Conservation (phyloP, 176 grass and related monocot species). For the Musa troglodytarum region DNA sequence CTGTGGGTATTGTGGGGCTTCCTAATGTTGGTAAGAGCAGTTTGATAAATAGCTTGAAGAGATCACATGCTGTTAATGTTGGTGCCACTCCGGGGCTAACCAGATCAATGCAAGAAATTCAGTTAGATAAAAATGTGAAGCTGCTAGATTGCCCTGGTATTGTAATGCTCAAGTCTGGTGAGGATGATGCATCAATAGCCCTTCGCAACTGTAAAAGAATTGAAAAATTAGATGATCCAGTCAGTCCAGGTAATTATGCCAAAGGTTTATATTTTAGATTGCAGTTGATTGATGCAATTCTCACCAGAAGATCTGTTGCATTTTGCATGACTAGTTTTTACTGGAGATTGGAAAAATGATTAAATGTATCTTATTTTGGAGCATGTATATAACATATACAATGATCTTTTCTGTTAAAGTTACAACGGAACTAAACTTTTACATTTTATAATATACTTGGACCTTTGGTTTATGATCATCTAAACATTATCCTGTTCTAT, state of each 20-base stretch:
- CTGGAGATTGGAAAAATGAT: too few species aligned
- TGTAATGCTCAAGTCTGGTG: conserved; percentile 82
- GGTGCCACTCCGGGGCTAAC: conserved; percentile 87
- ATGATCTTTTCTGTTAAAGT: too few species aligned
- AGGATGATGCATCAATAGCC: conserved; percentile 51
- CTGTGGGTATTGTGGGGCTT: conserved; percentile 88
- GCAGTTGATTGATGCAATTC: neutral
- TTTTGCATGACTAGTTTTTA: neutral
- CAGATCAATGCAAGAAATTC: conserved; percentile 90
- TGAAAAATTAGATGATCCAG: conserved; percentile 92
- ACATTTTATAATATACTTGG: neutral
- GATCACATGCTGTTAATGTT: conserved; percentile 79
- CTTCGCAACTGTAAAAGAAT: conserved; percentile 89
- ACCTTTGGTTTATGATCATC: neutral
- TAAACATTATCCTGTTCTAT: neutral
- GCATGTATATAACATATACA: too few species aligned
- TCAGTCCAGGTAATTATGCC: conserved; percentile 51
- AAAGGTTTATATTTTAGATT: neutral
- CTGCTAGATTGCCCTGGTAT: conserved; percentile 92
- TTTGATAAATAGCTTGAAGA: conserved; percentile 96
- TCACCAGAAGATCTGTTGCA: neutral
- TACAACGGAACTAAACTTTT: too few species aligned
- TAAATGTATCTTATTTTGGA: neutral
- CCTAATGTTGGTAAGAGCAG: conserved; percentile 99
- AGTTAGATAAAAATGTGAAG: conserved; percentile 95